Percentiles rank a stretch among this genome's conserved stretches.
These are phyloP conservation scores for Diplodia sapinea DNA, from an alignment of 2,329 filamentous ascomycete genomes.

Conservation along the genomic window DNA sequence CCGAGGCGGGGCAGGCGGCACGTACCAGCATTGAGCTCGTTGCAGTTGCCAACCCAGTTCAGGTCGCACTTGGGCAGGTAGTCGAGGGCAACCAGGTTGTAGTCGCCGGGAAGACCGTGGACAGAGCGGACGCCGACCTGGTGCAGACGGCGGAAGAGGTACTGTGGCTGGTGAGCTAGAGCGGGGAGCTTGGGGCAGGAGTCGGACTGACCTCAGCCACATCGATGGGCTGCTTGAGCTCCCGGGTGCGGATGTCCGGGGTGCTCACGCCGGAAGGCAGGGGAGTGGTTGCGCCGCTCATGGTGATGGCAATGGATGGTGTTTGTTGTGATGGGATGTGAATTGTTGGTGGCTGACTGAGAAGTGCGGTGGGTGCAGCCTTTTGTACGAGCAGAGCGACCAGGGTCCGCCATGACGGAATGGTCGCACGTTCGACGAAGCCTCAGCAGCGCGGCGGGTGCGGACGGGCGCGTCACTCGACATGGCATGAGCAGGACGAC, in stretches of 20 bases:
- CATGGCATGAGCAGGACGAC: conserved; percentile 29
- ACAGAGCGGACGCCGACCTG: conserved; percentile 57
- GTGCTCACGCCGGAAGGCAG: conserved; percentile 28
- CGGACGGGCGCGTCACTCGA: conserved; percentile 25
- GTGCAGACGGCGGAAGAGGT: conserved; percentile 57
- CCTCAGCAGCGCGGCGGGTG: conserved; percentile 7
- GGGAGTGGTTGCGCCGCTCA: conserved; percentile 30
- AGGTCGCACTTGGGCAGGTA: conserved; percentile 61
- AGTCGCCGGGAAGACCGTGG: conserved; percentile 60
- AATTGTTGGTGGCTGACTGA: not conserved
- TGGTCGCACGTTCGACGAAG: conserved; percentile 5
- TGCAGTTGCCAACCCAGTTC: conserved; percentile 66
- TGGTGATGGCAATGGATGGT: conserved; percentile 27
- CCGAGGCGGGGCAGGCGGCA: conserved; percentile 26
- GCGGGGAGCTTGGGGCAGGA: not conserved
- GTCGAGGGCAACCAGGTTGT: conserved; percentile 59
- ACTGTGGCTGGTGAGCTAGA: conserved; percentile 44
- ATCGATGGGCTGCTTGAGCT: conserved; percentile 56
- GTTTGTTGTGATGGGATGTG: not conserved
- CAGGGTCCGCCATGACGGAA: conserved; percentile 30
- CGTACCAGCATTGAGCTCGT: conserved; percentile 64
- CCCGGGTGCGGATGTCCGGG: conserved; percentile 49
- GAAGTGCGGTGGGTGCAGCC: conserved; percentile 3
- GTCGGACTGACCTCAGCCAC: conserved; percentile 59
- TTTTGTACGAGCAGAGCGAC: conserved; percentile 25